Evolutionary conservation across 176 grass and related monocot genomes (phyloP), one percentile per base, ranked within the genome.

Genomic region (Paspalum notatum): DNA sequence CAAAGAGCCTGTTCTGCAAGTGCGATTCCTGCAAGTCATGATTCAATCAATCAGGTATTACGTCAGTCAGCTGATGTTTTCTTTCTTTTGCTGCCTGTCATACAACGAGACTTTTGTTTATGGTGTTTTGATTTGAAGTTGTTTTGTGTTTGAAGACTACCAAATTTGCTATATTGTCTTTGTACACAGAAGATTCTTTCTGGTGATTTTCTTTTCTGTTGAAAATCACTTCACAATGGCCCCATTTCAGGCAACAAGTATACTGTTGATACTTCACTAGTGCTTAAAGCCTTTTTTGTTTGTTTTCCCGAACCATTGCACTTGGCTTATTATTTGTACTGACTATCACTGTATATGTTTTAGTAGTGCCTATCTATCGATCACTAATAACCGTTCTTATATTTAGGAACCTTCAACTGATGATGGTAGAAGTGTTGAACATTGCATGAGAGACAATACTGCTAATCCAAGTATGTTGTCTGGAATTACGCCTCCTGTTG

Each of bases 31-130:
- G 25, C 45, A 67, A 72, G 71, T 82, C 70, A 79, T 64, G 42
- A 45, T 68, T 90, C 72, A 39, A 37, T 54, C 46, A 44, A 79
- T 62, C 67, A 93, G 85, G 87, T 90, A 89, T 63, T 32, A 49
- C 9, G 8, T 20, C 37, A 21, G 12, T 61, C 78, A 61, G 16
- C 37, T 50, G 1, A 59, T 8, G 27, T 70, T 60, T 48, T 77
- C 63, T 60, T 52, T 72, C 48, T 55, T 40, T 39, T 73, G 48
- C 51, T 73, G 44, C 42, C 21, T 67, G 42, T 61, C 16, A 38
- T 66, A 57, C 50, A 14, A 38, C 20, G 50, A 46, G 20, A 60
- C 32, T 42, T 76, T 49, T 46, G 42, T 46, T 77, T 59, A 41
- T 38, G 64, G 17, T 72, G 17, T 8, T 49, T 53, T 66, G 11